Percentiles rank a stretch among this genome's conserved stretches.
These are phyloP conservation scores for Pilatotrama ljubarskyi DNA, from an alignment of 768 basidiomycete genomes.

Conservation along the genomic window DNA sequence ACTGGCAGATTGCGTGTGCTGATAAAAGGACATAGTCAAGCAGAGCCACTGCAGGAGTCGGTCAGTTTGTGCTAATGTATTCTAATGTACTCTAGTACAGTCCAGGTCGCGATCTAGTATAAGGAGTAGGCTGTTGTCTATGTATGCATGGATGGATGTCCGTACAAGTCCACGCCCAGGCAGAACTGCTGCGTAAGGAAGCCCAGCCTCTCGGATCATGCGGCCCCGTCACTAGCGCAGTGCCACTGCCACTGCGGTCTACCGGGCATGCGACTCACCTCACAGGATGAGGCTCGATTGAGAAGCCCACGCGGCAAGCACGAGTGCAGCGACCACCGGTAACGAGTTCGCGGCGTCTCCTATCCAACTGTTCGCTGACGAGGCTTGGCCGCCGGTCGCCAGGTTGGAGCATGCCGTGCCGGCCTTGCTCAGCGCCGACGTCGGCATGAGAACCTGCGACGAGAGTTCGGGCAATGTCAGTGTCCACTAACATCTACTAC, in stretches of 20 bases:
- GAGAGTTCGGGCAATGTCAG: background rate
- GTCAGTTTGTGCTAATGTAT: too few species aligned
- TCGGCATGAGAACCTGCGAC: slow-evolving; percentile 38
- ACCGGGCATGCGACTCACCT: background rate
- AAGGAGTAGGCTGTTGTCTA: too few species aligned
- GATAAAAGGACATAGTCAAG: too few species aligned
- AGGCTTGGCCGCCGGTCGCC: slow-evolving; percentile 16
- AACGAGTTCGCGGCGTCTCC: background rate
- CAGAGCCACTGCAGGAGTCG: too few species aligned
- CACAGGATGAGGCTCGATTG: slow-evolving; percentile 8
- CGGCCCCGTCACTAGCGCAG: background rate
- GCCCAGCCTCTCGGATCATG: background rate
- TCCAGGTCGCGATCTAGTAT: too few species aligned
- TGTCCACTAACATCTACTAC: background rate
- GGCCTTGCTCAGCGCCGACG: slow-evolving; percentile 28
- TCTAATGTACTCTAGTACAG: too few species aligned
- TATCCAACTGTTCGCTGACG: slow-evolving; percentile 4
- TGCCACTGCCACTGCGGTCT: background rate
- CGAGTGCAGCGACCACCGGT: slow-evolving; percentile 1
- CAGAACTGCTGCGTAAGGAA: background rate
- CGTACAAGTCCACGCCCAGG: background rate
- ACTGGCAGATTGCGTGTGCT: too few species aligned
- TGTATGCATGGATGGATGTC: background rate
- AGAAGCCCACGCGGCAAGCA: slow-evolving; percentile 7
- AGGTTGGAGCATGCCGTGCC: slow-evolving; percentile 25